Conservation (phyloP, 2,329 filamentous ascomycete genomes). For the Pezicula neosporulosa region DNA sequence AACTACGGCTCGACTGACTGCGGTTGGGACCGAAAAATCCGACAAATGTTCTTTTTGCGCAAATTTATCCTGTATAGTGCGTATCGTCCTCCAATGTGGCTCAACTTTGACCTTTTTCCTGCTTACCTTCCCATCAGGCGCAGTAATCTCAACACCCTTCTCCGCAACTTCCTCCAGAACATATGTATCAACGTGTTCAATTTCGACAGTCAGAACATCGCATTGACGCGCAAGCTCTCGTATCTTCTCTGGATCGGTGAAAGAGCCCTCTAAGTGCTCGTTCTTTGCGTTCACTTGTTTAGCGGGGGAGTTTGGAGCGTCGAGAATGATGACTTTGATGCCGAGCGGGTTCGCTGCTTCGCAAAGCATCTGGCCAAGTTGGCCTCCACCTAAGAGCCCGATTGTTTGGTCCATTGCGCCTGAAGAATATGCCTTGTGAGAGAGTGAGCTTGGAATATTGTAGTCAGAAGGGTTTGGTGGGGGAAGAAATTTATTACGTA, state of each 20-base stretch:
- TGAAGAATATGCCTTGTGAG: neutral
- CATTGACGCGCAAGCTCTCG: constrained; percentile 71
- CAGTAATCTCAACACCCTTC: constrained; percentile 52
- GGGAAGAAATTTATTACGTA: neutral
- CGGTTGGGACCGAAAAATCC: constrained; percentile 66
- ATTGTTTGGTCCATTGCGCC: constrained; percentile 23
- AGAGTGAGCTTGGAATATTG: neutral
- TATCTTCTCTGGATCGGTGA: constrained; percentile 79
- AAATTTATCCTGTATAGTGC: constrained; percentile 92
- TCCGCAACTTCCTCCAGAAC: constrained; percentile 79
- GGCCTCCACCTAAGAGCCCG: constrained; percentile 59
- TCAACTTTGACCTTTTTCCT: constrained; percentile 60
- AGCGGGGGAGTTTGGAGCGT: constrained; percentile 71
- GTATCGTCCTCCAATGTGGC: constrained; percentile 81
- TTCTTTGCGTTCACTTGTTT: constrained; percentile 79
- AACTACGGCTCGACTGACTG: constrained; percentile 58
- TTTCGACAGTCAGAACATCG: constrained; percentile 88
- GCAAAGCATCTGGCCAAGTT: constrained; percentile 89
- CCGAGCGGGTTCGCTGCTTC: constrained; percentile 79
- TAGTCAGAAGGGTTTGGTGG: neutral
- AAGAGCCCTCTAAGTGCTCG: constrained; percentile 78
- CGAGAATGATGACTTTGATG: constrained; percentile 78
- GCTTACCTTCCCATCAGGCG: constrained; percentile 32
- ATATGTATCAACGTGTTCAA: constrained; percentile 91
- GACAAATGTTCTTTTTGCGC: constrained; percentile 79